Conservation (phyloP, 495 filamentous ascomycete species). For the Hypoxylon intermedium region DNA sequence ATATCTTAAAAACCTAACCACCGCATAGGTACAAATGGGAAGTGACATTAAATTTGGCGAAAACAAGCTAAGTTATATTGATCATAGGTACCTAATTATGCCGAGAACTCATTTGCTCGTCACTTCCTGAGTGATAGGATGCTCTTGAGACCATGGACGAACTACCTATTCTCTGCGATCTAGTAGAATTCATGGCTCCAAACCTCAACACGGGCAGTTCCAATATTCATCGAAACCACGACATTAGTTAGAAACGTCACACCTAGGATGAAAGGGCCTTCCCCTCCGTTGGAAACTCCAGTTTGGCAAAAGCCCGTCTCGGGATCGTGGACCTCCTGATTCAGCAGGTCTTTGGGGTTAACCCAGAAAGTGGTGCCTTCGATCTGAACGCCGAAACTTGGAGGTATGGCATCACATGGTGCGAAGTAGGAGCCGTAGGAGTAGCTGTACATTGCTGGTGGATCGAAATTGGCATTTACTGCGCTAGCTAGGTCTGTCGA, state of each 20-base stretch:
- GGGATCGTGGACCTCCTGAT: conserved; percentile 44
- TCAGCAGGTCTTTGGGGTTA: conserved; percentile 63
- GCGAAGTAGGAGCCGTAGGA: conserved; percentile 60
- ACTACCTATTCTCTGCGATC: no score
- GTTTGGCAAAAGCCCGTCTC: conserved; percentile 57
- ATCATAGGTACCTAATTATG: no score
- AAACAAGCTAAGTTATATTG: no score
- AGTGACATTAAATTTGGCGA: no score
- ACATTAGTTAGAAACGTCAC: conserved; percentile 71
- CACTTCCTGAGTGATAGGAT: no score
- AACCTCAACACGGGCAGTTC: conserved; percentile 30
- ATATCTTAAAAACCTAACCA: no score
- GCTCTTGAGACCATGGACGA: no score
- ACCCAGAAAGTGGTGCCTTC: conserved; percentile 57
- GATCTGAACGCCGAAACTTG: conserved; percentile 61
- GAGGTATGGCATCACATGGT: conserved; percentile 61
- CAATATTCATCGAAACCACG: conserved; percentile 67
- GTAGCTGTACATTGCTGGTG: conserved; percentile 57
- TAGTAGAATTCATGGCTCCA: conserved; percentile 22
- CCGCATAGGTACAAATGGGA: no score
- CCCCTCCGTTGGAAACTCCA: conserved; percentile 50
- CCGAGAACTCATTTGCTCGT: no score
- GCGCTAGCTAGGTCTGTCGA: conserved; percentile 51
- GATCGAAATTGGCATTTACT: conserved; percentile 61
- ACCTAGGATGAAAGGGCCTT: conserved; percentile 63